Base-by-base conservation (phyloP, 257 asterid species). In the Salvia splendens region DNA sequence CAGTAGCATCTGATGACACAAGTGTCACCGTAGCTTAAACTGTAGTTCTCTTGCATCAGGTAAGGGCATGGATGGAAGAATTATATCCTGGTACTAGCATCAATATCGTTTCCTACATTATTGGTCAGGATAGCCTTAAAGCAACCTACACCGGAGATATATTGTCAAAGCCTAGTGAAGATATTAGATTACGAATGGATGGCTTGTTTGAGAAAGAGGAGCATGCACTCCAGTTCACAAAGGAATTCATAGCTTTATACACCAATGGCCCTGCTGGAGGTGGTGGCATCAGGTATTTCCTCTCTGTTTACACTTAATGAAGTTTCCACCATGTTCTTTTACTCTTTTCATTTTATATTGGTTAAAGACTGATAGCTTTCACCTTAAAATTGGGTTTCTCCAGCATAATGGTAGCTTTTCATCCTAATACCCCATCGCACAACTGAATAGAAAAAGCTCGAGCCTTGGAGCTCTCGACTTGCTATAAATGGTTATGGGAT, bases 221-320 rank as follows among this genome's bases (percentile, higher is more conserved):
- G 78, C 85, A 90, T 67, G 95, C 99, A 15, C 40, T 85, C 73
- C 93, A 80, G 66, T 84, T 94, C 62, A 80, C 89, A 4, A 82
- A 78, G 70, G 95, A 94, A 74, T 88, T 94, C 78, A 83, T 84
- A 12, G 97, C 99, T 69, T 79, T 94, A 65, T 94, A 94, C 85
- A 94, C 97, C 77, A 93, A 93, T 73, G 99, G 99, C n/a, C 99
- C 99, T 62, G 97, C 99, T 50, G 99, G 97, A 73, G 97, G 99
- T 50, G 96, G 97, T 30, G 97, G 99, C 71, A 85, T 93, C 95
- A 90, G 99, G 92, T 70, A 58, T 47, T 24, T 62, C 47, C 9
- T 41, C 61, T 30, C 41, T 65, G 12, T 59, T 43, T 4, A 10
- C 43, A 6, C n/a, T 15, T 72, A 28, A 3, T 24, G 20, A 40